Base-by-base conservation (phyloP, 2,329 filamentous ascomycete species). In the Xylaria sp. region DNA sequence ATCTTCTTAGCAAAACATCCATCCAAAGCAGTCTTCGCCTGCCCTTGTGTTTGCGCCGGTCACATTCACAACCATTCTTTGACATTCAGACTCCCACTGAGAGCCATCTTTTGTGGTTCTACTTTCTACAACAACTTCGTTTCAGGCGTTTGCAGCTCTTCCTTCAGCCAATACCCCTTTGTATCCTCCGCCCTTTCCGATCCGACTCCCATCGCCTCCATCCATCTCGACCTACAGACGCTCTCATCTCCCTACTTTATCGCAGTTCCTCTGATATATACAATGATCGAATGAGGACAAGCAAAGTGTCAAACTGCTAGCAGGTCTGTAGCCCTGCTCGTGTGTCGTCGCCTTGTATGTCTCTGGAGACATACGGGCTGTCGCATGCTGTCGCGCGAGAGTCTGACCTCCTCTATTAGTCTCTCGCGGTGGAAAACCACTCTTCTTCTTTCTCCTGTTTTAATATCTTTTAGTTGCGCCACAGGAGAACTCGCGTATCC, bases 151-250 rank as follows among this genome's bases (percentile, higher is more conserved):
- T 52, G 59, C 59, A 44, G 52, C n/a, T 34, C 35, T 52, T 46
- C 53, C 35, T 52, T 37, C 51, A 59, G 60, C 58, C 62, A 52
- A 65, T 63, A 61, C 59, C 63, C 59, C 57, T 63, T 63, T 62
- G 59, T 63, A 39, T 34, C 52, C 59, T 42, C 8, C 51, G 19
- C 35, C 47, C 54, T 60, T 61, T 59, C 57, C 61, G 46, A 63
- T 42, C 54, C 56, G 63, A 63, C 58, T 16, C 9, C n/a, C 7
- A n/a, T 44, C 34, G 13, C 54, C 10, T 18, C 30, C 19, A 11
- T 44, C 16, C 5, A 30, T 30, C 23, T 30, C 16, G 16, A 5
- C 23, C 23, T 30, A 30, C 23, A 5, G 23, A 5, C 23, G 30
- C 2, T 37, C 35, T 34, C n/a, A 18, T 30, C 13, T 11, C 19